Evolutionary conservation across 2,329 filamentous ascomycete species (phyloP).

Genomic region (Sclerotinia sclerotiorum): DNA sequence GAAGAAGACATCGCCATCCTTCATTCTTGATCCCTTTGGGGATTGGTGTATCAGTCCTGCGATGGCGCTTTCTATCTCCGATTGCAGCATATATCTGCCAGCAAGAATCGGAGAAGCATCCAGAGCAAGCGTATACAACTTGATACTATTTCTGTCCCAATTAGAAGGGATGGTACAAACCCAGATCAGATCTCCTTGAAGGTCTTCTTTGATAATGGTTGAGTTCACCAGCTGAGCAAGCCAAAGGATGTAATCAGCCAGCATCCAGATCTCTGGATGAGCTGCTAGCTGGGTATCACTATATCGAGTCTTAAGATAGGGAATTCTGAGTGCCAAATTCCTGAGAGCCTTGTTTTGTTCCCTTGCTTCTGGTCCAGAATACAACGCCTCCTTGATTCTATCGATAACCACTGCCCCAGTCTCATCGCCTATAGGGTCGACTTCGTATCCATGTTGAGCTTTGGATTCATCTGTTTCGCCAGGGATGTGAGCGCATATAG

Average conservation of each 20-base stretch:
- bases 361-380: not conserved
- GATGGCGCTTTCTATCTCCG: not conserved
- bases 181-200: not conserved
- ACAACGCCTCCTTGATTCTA: not conserved
- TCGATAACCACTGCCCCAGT: not conserved
- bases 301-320: not conserved
- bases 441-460: slow-evolving; percentile 4
- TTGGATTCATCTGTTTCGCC: slow-evolving; percentile 3
- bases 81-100: slow-evolving; percentile 1
- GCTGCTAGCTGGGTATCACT: not conserved
- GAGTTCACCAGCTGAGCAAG: not conserved
- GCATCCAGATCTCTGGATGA: not conserved
- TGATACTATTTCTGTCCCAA: not conserved
- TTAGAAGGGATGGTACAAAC: not conserved
- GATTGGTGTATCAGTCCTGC: slow-evolving; percentile 1
- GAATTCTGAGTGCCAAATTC: not conserved
- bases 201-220: not conserved
- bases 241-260: slow-evolving; percentile 1
- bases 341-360: not conserved
- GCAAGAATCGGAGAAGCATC: slow-evolving; percentile 1
- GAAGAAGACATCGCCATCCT: not conserved
- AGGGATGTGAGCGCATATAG: not conserved
- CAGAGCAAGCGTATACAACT: not conserved
- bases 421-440: not conserved
- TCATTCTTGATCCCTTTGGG: not conserved